phyloP scores from a whole-genome alignment of 2,329 filamentous ascomycete species.

The Claviceps citrina region DNA sequence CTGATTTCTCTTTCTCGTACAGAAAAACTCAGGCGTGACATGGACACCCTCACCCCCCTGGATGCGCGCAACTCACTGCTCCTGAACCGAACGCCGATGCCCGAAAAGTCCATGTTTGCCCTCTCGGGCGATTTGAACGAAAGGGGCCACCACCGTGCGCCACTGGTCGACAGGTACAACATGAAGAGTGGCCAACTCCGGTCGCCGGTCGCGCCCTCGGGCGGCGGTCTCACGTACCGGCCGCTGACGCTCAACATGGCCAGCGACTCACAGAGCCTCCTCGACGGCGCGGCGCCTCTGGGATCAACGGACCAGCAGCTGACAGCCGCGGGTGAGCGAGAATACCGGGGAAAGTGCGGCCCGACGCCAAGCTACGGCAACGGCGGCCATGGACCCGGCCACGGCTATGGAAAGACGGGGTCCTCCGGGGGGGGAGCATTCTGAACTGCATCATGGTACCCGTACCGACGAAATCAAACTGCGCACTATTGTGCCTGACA shows the following conservation, averaged over 20 bases:
- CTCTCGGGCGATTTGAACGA: conserved; percentile 24
- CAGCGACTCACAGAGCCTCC: conserved; percentile 23
- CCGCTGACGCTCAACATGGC: conserved; percentile 22
- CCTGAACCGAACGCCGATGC: conserved; percentile 35
- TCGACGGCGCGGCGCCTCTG: conserved; percentile 25
- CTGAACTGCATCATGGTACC: neutral
- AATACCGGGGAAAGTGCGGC: conserved; percentile 7
- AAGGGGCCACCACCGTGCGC: conserved; percentile 17
- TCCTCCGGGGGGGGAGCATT: neutral
- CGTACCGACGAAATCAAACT: neutral
- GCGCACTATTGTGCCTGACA: neutral
- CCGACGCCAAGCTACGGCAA: conserved; percentile 10
- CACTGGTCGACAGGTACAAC: conserved; percentile 20
- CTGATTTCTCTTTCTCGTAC: conserved; percentile 3
- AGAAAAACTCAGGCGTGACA: conserved; percentile 64
- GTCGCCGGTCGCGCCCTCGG: conserved; percentile 12
- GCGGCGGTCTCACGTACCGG: conserved; percentile 18
- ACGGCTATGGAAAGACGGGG: neutral
- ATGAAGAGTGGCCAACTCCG: conserved; percentile 11
- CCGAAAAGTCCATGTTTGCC: conserved; percentile 27
- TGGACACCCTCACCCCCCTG: conserved; percentile 72
- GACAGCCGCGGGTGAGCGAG: neutral
- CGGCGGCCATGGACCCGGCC: no score
- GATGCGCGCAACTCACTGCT: conserved; percentile 79
- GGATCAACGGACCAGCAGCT: conserved; percentile 13